Evolutionary conservation across 1,139 yeast genomes (phyloP).

Genomic region (Pichia sp.): DNA sequence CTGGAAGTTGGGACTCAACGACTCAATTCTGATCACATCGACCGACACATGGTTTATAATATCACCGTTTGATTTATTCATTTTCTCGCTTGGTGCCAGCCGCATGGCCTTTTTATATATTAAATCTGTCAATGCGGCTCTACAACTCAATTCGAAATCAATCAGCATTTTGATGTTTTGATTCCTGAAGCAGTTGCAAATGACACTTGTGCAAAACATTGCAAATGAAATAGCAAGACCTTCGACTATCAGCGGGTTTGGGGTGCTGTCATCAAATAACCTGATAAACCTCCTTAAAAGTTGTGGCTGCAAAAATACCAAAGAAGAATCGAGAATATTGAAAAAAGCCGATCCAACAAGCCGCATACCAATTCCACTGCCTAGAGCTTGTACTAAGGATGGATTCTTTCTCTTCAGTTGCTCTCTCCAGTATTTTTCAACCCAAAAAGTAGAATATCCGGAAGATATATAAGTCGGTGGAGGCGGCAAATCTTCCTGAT

Average conservation of each 20-base stretch:
- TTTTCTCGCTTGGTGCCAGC: constrained; percentile 39
- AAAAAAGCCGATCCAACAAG: constrained; percentile 35
- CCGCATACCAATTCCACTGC: constrained; percentile 40
- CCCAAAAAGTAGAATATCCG: constrained; percentile 24
- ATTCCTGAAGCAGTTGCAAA: constrained; percentile 41
- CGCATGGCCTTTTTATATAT: constrained; percentile 43
- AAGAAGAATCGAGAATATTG: constrained; percentile 37
- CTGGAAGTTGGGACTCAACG: constrained; percentile 43
- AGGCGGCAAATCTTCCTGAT: constrained; percentile 45
- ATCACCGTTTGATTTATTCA: constrained; percentile 44
- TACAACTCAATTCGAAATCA: constrained; percentile 44
- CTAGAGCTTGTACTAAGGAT: constrained; percentile 34
- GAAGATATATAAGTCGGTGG: constrained; percentile 45
- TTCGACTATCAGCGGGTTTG: constrained; percentile 36
- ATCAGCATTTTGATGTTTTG: constrained; percentile 43
- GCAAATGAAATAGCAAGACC: constrained; percentile 44
- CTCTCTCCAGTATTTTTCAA: constrained; percentile 31
- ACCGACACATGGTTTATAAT: constrained; percentile 51
- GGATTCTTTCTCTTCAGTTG: constrained; percentile 26
- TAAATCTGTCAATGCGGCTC: constrained; percentile 42
- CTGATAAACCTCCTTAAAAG: constrained; percentile 40
- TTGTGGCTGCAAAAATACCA: constrained; percentile 50
- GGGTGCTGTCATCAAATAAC: constrained; percentile 30
- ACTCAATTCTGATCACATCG: constrained; percentile 47
- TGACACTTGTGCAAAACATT: constrained; percentile 40